phyloP scores from a whole-genome alignment of 2,329 filamentous ascomycete genomes.

The Fonsecaea pugnacius region DNA sequence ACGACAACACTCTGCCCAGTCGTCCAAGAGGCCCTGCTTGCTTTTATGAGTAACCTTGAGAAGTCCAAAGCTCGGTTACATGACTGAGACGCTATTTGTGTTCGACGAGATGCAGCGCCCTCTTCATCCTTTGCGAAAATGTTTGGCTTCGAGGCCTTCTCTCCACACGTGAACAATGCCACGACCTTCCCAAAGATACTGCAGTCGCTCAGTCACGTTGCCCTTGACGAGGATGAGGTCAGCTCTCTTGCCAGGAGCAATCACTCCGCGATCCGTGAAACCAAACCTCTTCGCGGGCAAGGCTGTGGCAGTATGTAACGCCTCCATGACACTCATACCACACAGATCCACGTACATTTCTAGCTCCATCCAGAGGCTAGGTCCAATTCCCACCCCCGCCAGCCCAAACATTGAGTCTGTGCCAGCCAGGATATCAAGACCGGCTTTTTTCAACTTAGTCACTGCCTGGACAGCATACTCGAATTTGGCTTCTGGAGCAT shows the following conservation, averaged over 20 bases:
- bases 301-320: constrained; percentile 38
- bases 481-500: constrained; percentile 25
- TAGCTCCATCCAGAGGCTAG: constrained; percentile 39
- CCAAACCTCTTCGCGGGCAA: constrained; percentile 37
- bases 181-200: constrained; percentile 27
- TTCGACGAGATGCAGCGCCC: too few relatives aligned
- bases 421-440: constrained; percentile 41
- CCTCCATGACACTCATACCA: constrained; percentile 39
- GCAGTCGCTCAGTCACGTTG: constrained; percentile 31
- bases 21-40: too few relatives aligned
- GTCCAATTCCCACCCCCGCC: constrained; percentile 31
- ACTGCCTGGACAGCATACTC: constrained; percentile 33
- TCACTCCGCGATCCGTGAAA: constrained; percentile 39
- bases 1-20: too few relatives aligned
- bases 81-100: too few relatives aligned
- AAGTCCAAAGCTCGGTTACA: too few relatives aligned
- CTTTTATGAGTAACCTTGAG: too few relatives aligned
- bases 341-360: constrained; percentile 38
- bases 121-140: too few relatives aligned
- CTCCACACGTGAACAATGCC: not conserved
- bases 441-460: constrained; percentile 33
- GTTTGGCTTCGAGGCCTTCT: not conserved
- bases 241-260: constrained; percentile 35
- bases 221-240: constrained; percentile 37
- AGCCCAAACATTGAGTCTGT: constrained; percentile 38